These are phyloP conservation scores for Mortierella sp. DNA, from an alignment of 371 early-diverging fungal genomes.

Conservation along the genomic window DNA sequence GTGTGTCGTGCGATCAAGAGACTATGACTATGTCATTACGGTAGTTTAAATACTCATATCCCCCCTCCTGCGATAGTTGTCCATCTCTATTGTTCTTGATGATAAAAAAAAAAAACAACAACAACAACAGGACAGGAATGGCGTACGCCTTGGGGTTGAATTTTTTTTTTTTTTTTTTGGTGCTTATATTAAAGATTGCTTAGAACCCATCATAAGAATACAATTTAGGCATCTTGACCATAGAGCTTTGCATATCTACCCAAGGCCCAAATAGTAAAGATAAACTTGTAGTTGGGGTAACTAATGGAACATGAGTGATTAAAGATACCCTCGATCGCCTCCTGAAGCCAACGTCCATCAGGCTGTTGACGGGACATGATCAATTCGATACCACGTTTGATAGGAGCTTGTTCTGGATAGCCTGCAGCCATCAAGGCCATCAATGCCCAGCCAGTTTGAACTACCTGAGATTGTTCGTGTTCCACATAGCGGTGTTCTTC, in stretches of 20 bases:
- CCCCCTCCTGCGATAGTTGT: too few relatives aligned
- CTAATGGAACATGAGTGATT: too few relatives aligned
- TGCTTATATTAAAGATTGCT: too few relatives aligned
- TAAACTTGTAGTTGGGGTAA: slow-evolving; percentile 91
- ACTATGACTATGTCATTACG: too few relatives aligned
- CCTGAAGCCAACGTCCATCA: slow-evolving; percentile 96
- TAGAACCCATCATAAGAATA: too few relatives aligned
- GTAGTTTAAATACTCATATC: too few relatives aligned
- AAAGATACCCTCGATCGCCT: slow-evolving; percentile 90
- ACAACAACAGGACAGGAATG: too few relatives aligned
- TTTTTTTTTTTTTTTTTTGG: slow-evolving; percentile 1
- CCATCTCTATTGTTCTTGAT: not conserved
- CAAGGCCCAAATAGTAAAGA: slow-evolving; percentile 96
- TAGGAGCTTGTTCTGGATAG: slow-evolving; percentile 80
- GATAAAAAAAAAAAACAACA: not conserved
- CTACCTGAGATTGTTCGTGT: slow-evolving; percentile 84
- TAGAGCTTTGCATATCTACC: slow-evolving; percentile 78
- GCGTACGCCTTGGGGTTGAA: not conserved
- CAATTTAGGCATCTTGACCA: slow-evolving; percentile 8
- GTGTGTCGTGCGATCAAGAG: too few relatives aligned
- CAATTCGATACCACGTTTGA: slow-evolving; percentile 82
- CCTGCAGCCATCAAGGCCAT: slow-evolving; percentile 90
- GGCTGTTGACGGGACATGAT: slow-evolving; percentile 87
- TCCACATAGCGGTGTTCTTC: slow-evolving; percentile 75
- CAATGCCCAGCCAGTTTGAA: slow-evolving; percentile 91